A percentile compares a stretch with the other conserved stretches of the same genome.
Evolutionary conservation across 192 early-diverging fungal genomes (phyloP).

Genomic region (Funneliformis mosseae): DNA sequence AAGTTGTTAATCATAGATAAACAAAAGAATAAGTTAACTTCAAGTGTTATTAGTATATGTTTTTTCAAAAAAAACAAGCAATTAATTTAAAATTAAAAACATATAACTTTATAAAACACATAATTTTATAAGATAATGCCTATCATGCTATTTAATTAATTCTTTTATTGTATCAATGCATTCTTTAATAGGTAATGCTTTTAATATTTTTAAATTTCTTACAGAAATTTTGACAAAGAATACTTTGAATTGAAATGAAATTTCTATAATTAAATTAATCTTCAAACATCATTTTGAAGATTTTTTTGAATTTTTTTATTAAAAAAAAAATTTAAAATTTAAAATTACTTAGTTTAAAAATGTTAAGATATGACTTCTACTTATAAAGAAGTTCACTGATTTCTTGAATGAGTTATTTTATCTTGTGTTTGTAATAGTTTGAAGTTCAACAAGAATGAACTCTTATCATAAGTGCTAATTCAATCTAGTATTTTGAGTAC

Average conservation of each 20-base stretch:
- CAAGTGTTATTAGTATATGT: no score
- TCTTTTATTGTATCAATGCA: constrained; percentile 83
- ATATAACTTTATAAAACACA: constrained; percentile 78
- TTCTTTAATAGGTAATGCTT: constrained; percentile 59
- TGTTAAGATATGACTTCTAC: background rate
- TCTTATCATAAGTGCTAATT: constrained; percentile 44
- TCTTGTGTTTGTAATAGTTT: constrained; percentile 59
- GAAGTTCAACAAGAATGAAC: constrained; percentile 41
- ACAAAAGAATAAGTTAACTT: no score
- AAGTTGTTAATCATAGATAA: no score
- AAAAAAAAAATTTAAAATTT: background rate
- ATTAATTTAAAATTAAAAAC: no score
- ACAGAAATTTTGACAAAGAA: constrained; percentile 90
- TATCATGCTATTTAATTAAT: constrained; percentile 84
- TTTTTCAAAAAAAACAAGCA: no score
- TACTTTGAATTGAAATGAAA: constrained; percentile 73
- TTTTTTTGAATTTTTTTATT: constrained; percentile 89
- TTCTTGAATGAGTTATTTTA: constrained; percentile 57
- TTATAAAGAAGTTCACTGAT: constrained; percentile 54
- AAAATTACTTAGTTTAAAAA: no score
- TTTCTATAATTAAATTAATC: constrained; percentile 87
- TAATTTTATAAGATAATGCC: constrained; percentile 95
- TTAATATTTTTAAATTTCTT: constrained; percentile 84
- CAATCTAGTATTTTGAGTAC: constrained; percentile 41
- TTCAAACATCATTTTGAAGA: constrained; percentile 88